A percentile compares a stretch with the other conserved stretches of the same genome.
phyloP scores from a whole-genome alignment of 768 basidiomycete genomes.

The Dentipellis fragilis region DNA sequence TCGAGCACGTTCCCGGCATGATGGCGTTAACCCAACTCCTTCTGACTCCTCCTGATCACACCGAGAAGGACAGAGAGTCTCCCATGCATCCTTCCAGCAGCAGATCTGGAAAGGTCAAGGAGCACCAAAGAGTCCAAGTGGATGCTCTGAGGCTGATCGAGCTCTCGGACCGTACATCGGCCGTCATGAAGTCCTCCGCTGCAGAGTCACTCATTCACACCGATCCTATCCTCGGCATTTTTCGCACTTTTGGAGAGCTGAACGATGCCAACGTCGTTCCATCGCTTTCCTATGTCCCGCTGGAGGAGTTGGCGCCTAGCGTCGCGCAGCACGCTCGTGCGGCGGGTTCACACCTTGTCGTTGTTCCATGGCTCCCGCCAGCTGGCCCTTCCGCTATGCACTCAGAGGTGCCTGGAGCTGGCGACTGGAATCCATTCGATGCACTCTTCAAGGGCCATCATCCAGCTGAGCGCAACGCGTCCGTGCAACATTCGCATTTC shows the following conservation, averaged over 20 bases:
- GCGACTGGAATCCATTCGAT: slow-evolving; percentile 61
- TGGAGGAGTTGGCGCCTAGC: slow-evolving; percentile 61
- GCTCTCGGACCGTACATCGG: slow-evolving; percentile 54
- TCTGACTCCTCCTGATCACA: slow-evolving; percentile 26
- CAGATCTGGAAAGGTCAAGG: neutral
- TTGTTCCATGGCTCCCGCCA: slow-evolving; percentile 73
- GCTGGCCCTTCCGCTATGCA: slow-evolving; percentile 5
- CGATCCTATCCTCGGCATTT: slow-evolving; percentile 66
- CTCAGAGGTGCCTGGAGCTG: slow-evolving; percentile 4
- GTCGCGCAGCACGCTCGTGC: slow-evolving; percentile 59
- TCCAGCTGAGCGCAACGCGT: slow-evolving; percentile 31
- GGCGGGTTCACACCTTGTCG: slow-evolving; percentile 58
- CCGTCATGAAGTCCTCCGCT: slow-evolving; percentile 54
- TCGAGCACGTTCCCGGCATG: slow-evolving; percentile 82
- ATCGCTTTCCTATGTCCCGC: slow-evolving; percentile 63
- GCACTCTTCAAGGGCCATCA: slow-evolving; percentile 34
- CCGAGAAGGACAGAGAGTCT: slow-evolving; percentile 2
- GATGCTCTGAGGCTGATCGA: slow-evolving; percentile 85
- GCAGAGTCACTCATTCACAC: slow-evolving; percentile 59
- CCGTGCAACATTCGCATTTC: slow-evolving; percentile 69
- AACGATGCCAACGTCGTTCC: slow-evolving; percentile 56
- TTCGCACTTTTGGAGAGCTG: slow-evolving; percentile 67
- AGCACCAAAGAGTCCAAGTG: slow-evolving; percentile 29
- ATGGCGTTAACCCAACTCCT: slow-evolving; percentile 87
- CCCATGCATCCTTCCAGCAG: neutral